Evolutionary conservation across 2,329 filamentous ascomycete species (phyloP), one percentile per base, ranked within the genome.

Genomic region (Hypoxylon sp.): DNA sequence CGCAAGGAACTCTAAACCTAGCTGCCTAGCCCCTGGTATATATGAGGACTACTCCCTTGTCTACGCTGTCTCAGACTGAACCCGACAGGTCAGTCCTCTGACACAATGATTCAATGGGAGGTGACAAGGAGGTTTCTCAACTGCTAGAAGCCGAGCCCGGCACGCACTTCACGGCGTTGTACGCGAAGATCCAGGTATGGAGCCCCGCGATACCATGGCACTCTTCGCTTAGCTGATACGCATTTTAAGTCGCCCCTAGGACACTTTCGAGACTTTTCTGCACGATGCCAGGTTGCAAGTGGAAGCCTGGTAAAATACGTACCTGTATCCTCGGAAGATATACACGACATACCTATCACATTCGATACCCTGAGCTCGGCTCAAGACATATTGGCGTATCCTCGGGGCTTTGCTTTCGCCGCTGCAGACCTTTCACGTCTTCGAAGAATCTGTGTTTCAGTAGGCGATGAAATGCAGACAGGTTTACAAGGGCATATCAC

Each of bases 361-460:
- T 9, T 30, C 5, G 30, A 53, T 34, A 55, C 41, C 16, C 39
- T 69, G 6, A 27, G 19, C 16, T 64, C 65, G 9, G 67, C 65
- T 3, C 32, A 61, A 25, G 65, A 70, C 27, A 65, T 69, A 16
- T 19, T 68, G 9, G 34, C 60, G 9, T 65, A 68, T 25, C 46
- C 23, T 4, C 45, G 61, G 7, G 70, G 69, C 0, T 67, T 70
- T 30, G 63, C 64, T 29, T 69, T 71, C 34, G 61, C 58, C 1
- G 57, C 53, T 12, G 69, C 66, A 8, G 60, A 67, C 32, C 46
- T 73, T 11, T 29, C 53, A 9, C 14, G 48, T 21, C 32, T 73
- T 16, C 57, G 60, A 21, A 63, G 37, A 19, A 62, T 73, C 25
- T 68, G 65, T 14, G 47, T 73, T 29, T 73, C 69, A 4, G 55